Conservation (phyloP, 2,329 filamentous ascomycete species). For the Fusarium nisikadoi region DNA sequence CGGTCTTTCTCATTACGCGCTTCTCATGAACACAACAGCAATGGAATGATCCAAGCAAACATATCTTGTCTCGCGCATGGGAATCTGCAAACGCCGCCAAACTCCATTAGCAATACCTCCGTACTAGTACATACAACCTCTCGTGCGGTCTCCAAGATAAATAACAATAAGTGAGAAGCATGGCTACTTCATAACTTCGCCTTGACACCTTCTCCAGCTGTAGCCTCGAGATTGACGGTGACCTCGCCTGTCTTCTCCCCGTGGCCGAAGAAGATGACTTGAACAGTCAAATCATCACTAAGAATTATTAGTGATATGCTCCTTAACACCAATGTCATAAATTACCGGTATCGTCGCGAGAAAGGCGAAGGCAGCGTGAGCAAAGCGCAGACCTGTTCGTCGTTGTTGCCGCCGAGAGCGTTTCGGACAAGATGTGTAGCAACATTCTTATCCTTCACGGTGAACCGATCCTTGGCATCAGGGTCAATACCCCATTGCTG, state of each 20-base stretch:
- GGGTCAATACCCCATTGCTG: constrained; percentile 89
- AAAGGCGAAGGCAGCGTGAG: constrained; percentile 92
- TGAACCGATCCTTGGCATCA: constrained; percentile 81
- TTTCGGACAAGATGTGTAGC: constrained; percentile 96
- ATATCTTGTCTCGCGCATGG: constrained; percentile 7
- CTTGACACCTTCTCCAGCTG: constrained; percentile 61
- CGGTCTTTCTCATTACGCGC: not conserved
- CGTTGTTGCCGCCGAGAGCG: constrained; percentile 90
- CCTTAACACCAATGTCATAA: not conserved
- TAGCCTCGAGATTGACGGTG: constrained; percentile 87
- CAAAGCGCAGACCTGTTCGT: constrained; percentile 91
- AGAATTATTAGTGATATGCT: constrained; percentile 25
- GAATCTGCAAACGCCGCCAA: constrained; percentile 39
- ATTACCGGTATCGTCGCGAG: constrained; percentile 86
- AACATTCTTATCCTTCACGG: constrained; percentile 94
- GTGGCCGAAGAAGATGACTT: constrained; percentile 98
- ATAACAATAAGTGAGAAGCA: not conserved
- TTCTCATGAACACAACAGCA: constrained; percentile 9
- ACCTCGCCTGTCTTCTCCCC: constrained; percentile 81
- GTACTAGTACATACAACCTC: not conserved
- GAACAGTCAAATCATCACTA: constrained; percentile 94
- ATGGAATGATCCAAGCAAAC: constrained; percentile 8
- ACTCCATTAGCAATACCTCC: constrained; percentile 24
- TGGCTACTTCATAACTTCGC: constrained; percentile 51
- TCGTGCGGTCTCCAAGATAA: not conserved